phyloP scores from a whole-genome alignment of 306 rosid species.

The Quercus cerris region DNA sequence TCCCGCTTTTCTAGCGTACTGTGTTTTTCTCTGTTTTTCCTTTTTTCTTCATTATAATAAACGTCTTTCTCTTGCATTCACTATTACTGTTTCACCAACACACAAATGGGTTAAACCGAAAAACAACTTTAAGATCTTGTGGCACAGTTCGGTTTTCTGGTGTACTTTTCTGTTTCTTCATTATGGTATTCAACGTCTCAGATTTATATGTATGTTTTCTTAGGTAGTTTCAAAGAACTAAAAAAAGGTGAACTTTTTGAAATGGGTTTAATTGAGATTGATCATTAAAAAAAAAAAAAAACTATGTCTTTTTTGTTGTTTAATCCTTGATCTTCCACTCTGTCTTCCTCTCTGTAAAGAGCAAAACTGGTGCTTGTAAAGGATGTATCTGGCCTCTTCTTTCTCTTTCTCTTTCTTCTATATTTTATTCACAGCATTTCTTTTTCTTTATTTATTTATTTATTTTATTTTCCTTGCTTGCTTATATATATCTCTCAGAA shows the following conservation, averaged over 20 bases:
- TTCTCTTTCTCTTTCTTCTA: slow-evolving; percentile 15
- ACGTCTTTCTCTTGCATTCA: background rate
- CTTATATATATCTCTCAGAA: slow-evolving; percentile 15
- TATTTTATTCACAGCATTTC: slow-evolving; percentile 12
- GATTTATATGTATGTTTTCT: background rate
- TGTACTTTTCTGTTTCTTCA: background rate
- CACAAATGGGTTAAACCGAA: background rate
- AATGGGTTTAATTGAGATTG: slow-evolving; percentile 27
- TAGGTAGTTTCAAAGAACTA: slow-evolving; percentile 7
- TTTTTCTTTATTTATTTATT: background rate
- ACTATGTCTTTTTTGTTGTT: slow-evolving; percentile 13
- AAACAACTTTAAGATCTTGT: background rate
- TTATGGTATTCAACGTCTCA: background rate
- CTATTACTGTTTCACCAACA: background rate
- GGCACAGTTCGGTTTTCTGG: background rate
- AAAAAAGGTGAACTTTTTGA: slow-evolving; percentile 23
- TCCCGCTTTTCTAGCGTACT: slow-evolving; percentile 5
- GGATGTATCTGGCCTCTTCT: slow-evolving; percentile 40
- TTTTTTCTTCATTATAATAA: background rate
- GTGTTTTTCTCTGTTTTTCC: slow-evolving; percentile 6
- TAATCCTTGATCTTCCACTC: slow-evolving; percentile 27
- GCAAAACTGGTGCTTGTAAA: slow-evolving; percentile 21
- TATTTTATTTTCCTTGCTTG: background rate
- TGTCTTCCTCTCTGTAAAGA: slow-evolving; percentile 46
- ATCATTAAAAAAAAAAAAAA: slow-evolving; percentile 14